Conservation (phyloP, 169 alveolate species). For the Eimeria falciformis region DNA sequence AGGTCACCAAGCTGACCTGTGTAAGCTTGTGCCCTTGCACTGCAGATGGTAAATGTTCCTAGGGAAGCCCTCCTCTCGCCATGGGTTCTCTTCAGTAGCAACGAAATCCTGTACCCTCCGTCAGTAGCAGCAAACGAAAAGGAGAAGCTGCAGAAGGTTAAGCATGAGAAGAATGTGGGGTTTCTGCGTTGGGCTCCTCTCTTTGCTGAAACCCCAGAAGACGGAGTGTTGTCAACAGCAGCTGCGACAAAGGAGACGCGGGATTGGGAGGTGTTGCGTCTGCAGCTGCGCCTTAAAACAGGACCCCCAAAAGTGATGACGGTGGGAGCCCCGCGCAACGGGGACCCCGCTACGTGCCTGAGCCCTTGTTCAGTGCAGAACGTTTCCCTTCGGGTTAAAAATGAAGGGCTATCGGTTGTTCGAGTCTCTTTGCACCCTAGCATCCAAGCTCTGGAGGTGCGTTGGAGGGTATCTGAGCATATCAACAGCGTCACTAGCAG, state of each 20-base stretch:
- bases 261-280: slow-evolving; percentile 59
- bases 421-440: slow-evolving; percentile 12
- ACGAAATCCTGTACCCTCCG: neutral
- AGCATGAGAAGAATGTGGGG: neutral
- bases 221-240: neutral
- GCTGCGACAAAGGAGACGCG: neutral
- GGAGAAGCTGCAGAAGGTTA: slow-evolving; percentile 1
- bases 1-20: neutral
- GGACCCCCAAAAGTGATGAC: neutral
- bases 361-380: slow-evolving; percentile 29
- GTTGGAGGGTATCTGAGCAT: neutral
- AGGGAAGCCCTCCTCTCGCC: slow-evolving; percentile 53
- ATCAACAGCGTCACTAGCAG: neutral
- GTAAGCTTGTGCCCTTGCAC: neutral
- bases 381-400: neutral
- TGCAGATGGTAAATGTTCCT: slow-evolving; percentile 24
- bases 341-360: neutral
- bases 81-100: neutral
- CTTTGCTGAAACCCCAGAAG: neutral
- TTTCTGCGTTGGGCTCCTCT: slow-evolving; percentile 35
- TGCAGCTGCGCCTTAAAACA: slow-evolving; percentile 25
- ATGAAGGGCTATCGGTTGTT: neutral
- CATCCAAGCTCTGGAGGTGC: neutral
- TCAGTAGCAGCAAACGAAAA: neutral
- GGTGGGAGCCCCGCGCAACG: neutral